A percentile compares a stretch with the other conserved stretches of the same genome.
Evolutionary conservation across 345 rosid genomes (phyloP).

Genomic region (Arabidopsis suecica): DNA sequence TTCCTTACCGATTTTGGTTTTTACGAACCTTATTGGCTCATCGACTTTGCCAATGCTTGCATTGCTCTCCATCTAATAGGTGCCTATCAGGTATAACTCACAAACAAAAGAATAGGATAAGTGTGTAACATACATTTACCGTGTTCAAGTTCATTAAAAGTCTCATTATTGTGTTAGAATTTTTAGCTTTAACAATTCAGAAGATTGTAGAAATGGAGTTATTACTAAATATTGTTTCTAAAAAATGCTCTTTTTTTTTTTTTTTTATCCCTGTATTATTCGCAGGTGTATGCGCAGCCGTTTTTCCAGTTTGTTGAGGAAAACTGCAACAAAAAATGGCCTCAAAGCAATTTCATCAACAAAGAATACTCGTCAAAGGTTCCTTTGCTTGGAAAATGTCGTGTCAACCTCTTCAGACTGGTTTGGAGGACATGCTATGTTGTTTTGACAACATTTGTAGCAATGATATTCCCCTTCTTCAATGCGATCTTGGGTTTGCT

Average conservation of each 20-base stretch:
- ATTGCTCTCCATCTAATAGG: conserved; percentile 81
- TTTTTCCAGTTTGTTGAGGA: conserved; percentile 68
- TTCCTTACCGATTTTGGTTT: conserved; percentile 93
- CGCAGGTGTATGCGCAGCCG: conserved; percentile 80
- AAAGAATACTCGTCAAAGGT: conserved; percentile 49
- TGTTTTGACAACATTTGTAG: conserved; percentile 60
- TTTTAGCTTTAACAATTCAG: background rate
- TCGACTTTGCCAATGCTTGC: conserved; percentile 85
- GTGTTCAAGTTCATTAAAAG: background rate
- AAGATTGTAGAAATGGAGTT: background rate
- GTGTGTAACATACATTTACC: background rate
- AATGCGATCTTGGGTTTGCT: conserved; percentile 77
- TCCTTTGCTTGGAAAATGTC: conserved; percentile 53
- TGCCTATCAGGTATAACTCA: conserved; percentile 77
- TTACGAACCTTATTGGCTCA: conserved; percentile 83
- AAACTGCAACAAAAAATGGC: conserved; percentile 56
- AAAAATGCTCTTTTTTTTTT: background rate
- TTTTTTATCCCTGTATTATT: background rate
- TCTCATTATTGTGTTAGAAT: background rate
- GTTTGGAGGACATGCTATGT: conserved; percentile 82
- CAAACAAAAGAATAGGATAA: conserved; percentile 37
- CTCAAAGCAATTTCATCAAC: conserved; percentile 64
- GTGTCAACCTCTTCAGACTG: conserved; percentile 64
- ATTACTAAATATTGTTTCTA: background rate
- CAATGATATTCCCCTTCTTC: conserved; percentile 94